Evolutionary conservation across 139 green algal species (phyloP), one percentile per base, ranked within the genome.

Genomic region (Ulvella scutata): DNA sequence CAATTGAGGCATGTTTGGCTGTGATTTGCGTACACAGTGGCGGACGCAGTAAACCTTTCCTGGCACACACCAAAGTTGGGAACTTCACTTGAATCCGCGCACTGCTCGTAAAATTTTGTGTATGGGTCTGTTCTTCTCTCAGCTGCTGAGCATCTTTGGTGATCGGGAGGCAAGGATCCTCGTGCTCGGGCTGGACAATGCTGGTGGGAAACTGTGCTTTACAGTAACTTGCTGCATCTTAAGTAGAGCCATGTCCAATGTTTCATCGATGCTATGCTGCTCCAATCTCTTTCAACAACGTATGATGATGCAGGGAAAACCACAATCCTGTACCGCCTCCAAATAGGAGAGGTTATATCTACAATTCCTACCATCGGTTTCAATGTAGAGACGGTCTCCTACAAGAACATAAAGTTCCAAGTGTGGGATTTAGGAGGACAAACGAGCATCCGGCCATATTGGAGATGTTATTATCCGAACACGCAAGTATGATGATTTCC

Each of bases 361-460:
- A 99, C 95, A 0, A 99, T 99, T 62, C 95, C 95, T 67, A 99
- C 94, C 2, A 99, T 99, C 62, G 95, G 95, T 4, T 99, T 99
- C 87, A 99, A 99, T 78, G 95, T 99, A 28, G 95, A 99, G 83
- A 99, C 95, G 20, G 95, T 99, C 21, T 90, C 88, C 0, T 98
- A 99, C 83, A 99, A 99, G 38, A 99, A 99, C 83, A 98, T 99
- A 62, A 99, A 99, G 79, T 99, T 99, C 73, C 94, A 99, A 80
- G 92, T 96, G 1, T 97, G 89, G 88, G 91, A 97, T 75, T 77
- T 97, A 36, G 86, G 86, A n/a, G 94, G 91, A 20, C 91, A 97
- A 82, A 97, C 90, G 0, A 93, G 85, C 72, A 97, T 98, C 67
- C 84, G 95, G 13, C 95, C 95, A 3, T 99, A 99, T 84, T 99